Evolutionary conservation across 768 basidiomycete species (phyloP), one percentile per base, ranked within the genome.

Genomic region (Boletus rufocinnamomeus): DNA sequence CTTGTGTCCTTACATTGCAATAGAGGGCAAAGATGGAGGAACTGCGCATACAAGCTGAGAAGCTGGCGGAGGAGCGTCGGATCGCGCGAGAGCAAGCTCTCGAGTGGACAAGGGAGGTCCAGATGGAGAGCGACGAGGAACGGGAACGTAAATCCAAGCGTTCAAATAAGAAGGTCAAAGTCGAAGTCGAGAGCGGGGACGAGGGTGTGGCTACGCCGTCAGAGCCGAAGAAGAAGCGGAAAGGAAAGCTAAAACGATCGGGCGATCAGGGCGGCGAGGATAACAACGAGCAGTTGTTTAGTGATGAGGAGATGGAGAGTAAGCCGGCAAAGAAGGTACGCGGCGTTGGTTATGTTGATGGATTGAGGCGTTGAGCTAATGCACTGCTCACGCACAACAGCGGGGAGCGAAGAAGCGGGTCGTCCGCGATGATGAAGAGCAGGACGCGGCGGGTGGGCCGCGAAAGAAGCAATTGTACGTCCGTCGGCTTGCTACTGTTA

Each of bases 381-480:
- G 9, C 6, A n/a, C 0, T 37, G n/a, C n/a, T 41, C 43, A 62
- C 5, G 47, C 41, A 51, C 34, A 48, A 27, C 43, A 80, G 79
- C 77, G 77, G 63, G 71, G 76, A 38, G 70, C 81, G 43, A 93
- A 90, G 79, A 93, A 88, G 76, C 82, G 89, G 13, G 84, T 88
- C 6, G 82, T 93, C 23, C 76, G 87, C 34, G 91, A 93, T 60
- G 90, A 91, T 11, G 92, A 93, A 40, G 86, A 82, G 16, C 90
- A 88, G 11, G 92, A 89, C 28, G 79, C 81, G 41, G 69, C 76
- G 2, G 76, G 76, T n/a, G 79, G 76, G n/a, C 84, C 85, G 10
- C 83, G 86, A 35, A 91, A 88, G 77, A 91, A 89, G 71, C 87
- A 88, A 72, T 88, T 84, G 89, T 90, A 61, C 65, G 87, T 80